A percentile compares a stretch with the other conserved stretches of the same genome.
Conservation (phyloP, 139 green algal genomes). For the Choricystis sp. region DNA sequence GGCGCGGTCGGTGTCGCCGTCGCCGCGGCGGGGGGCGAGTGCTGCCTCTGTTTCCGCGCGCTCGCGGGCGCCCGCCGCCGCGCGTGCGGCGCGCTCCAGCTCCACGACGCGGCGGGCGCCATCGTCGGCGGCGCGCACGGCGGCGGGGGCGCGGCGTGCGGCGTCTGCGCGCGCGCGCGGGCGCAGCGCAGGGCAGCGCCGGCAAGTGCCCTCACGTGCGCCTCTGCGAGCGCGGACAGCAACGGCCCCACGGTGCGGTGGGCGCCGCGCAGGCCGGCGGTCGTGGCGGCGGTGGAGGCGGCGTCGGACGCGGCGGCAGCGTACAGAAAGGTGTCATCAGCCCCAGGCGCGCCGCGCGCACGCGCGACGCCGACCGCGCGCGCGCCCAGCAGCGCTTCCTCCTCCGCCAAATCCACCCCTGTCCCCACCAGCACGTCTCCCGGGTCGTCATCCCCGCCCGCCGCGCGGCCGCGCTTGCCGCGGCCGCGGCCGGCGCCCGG, state of each 20-base stretch:
- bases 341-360: too few species aligned
- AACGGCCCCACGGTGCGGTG: not conserved
- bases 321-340: not conserved
- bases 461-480: not conserved
- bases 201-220: not conserved
- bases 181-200: not conserved
- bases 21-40: too few species aligned
- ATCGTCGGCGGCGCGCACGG: not conserved
- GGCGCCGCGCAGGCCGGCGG: not conserved
- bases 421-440: not conserved
- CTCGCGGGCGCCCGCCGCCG: too few species aligned
- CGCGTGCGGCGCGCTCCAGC: not conserved
- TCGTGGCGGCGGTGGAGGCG: not conserved
- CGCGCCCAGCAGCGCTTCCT: not conserved
- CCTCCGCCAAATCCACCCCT: not conserved
- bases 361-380: too few species aligned
- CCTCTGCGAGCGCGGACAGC: not conserved
- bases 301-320: too few species aligned
- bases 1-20: too few species aligned
- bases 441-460: not conserved
- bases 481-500: too few species aligned
- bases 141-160: too few species aligned
- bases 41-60: not conserved
- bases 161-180: not conserved
- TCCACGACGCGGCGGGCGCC: not conserved